These are phyloP conservation scores for Leccinum imitatum DNA, from an alignment of 768 basidiomycete species.

Conservation along the genomic window DNA sequence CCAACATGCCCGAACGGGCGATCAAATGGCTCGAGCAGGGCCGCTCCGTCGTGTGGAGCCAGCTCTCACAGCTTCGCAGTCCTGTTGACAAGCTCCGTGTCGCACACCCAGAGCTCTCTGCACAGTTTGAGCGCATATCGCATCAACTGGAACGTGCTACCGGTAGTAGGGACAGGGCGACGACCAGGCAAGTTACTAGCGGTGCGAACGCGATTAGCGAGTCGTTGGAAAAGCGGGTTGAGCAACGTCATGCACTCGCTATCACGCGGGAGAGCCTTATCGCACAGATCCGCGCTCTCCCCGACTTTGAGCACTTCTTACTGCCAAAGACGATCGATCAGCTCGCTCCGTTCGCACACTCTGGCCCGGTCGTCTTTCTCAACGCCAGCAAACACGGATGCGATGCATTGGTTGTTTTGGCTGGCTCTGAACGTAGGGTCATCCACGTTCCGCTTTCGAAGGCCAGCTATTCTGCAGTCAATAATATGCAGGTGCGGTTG, in stretches of 20 bases:
- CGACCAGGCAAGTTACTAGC: background rate
- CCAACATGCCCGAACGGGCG: background rate
- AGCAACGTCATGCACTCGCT: background rate
- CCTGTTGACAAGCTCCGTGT: background rate
- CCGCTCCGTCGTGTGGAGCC: background rate
- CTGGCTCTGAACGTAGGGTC: background rate
- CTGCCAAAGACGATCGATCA: background rate
- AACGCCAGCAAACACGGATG: background rate
- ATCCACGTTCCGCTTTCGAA: background rate
- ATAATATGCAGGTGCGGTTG: background rate
- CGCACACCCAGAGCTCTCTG: background rate
- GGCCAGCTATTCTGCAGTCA: background rate
- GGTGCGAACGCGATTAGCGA: background rate
- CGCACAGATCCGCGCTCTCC: background rate
- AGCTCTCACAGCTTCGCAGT: background rate
- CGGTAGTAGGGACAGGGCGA: background rate
- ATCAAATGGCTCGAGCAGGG: background rate
- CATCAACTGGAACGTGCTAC: background rate
- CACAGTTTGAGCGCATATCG: background rate
- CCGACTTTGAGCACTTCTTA: background rate
- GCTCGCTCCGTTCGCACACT: background rate
- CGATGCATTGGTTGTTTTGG: background rate
- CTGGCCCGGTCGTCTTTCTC: background rate
- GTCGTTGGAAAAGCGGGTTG: background rate
- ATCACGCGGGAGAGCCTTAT: background rate